Evolutionary conservation across 257 asterid species (phyloP), one percentile per base, ranked within the genome.

Genomic region (Asclepias syriaca): DNA sequence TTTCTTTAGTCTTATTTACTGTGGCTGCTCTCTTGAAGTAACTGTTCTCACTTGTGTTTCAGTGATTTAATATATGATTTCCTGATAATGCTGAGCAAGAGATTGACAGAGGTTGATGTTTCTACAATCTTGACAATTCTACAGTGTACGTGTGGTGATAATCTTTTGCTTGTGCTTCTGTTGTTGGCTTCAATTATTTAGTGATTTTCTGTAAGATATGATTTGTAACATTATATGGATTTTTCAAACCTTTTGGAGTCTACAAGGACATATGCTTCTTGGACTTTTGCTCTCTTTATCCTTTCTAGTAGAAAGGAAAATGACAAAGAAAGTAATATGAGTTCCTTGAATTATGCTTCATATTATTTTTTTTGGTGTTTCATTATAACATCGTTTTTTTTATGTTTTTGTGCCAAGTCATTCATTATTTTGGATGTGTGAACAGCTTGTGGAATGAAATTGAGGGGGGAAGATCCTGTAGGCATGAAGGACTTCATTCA

Each of bases 361-460:
- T 32, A 45, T 32, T 32, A 32, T 32, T 21, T 27, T 73, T 22
- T 27, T 56, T n/a, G 22, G 21, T 13, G 8, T 56, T 70, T 71
- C 37, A 24, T 46, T n/a, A 7, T 3, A 29, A 34, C 15, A 24
- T 40, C 6, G 11, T 4, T 15, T 34, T 4, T 49, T 7, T 9
- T 39, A 21, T 74, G 40, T 74, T 55, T 7, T 29, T 24, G 37
- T 56, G 63, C 34, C 27, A 21, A 39, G 46, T 16, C 19, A 19
- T 40, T 9, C 32, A 10, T 56, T 57, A 39, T 65, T 13, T 16
- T 43, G 43, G 34, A 21, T 64, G 50, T 18, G 50, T 67, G 77
- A 74, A 71, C 89, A 95, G 98, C 94, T 79, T 92, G 99, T 86
- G 99, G 99, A 70, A 92, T 95, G 96, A 87, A 85, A 84, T 76